These are phyloP conservation scores for Mycena belliarum DNA, from an alignment of 768 basidiomycete species.

Conservation along the genomic window DNA sequence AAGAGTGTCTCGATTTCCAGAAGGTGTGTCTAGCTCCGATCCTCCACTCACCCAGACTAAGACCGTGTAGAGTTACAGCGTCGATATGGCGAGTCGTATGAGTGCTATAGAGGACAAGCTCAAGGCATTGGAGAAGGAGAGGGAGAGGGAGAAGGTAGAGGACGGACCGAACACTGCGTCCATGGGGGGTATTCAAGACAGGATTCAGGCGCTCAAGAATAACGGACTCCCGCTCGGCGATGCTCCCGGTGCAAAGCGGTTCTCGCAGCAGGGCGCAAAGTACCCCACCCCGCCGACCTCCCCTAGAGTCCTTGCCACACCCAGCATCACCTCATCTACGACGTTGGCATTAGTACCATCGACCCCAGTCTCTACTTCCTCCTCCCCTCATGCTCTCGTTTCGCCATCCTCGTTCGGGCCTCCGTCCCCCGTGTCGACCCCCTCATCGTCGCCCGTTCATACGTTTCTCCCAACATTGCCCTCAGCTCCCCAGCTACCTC, in stretches of 20 bases:
- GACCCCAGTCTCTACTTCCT: conserved; percentile 35
- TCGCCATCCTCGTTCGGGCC: conserved; percentile 72
- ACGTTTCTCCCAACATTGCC: conserved; percentile 8
- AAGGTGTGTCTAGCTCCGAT: conserved; percentile 47
- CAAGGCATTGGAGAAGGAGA: conserved; percentile 45
- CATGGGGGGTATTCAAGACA: conserved; percentile 79
- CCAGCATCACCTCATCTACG: conserved; percentile 32
- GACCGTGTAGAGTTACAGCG: conserved; percentile 34
- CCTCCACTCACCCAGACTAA: conserved; percentile 4
- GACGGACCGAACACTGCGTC: conserved; percentile 44
- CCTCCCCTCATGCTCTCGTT: conserved; percentile 66
- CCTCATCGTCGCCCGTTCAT: conserved; percentile 51
- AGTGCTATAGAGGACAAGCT: conserved; percentile 48
- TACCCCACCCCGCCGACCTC: conserved; percentile 44
- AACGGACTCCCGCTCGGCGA: conserved; percentile 59
- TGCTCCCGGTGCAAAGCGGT: conserved; percentile 59
- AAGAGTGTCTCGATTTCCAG: conserved; percentile 65
- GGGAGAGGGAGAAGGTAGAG: too few relatives aligned
- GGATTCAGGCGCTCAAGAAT: conserved; percentile 72
- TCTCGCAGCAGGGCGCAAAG: conserved; percentile 53
- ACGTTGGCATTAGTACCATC: conserved; percentile 31
- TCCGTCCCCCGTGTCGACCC: conserved; percentile 72
- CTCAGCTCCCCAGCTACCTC: not conserved
- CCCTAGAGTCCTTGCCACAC: conserved; percentile 36
- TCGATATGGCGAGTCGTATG: conserved; percentile 40